Evolutionary conservation across 305 asterid species (phyloP), one percentile per base, ranked within the genome.

Genomic region (Rubia peregrina): DNA sequence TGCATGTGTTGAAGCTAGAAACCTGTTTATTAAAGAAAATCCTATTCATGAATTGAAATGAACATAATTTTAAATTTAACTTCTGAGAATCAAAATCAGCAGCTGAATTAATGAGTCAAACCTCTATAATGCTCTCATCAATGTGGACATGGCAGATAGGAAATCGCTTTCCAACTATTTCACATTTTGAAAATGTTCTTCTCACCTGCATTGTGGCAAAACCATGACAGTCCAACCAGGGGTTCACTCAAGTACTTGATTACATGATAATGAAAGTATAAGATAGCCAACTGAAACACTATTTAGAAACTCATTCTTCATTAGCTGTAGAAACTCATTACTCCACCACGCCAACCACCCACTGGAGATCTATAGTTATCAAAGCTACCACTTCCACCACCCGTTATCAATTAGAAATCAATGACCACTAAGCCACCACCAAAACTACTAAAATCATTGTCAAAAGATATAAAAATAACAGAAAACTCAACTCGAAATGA

Each of bases 91-190:
- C 22, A 49, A 33, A 36, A 9, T 33, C 13, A 19, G 41, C 19
- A 66, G 36, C 21, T 53, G 59, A 67, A n/a, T 30, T 53, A 21
- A 67, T 62, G 41, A 49, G 74, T 69, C 88, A 71, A 74, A 89
- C 97, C 96, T 91, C 98, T 77, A 92, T 87, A 69, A 86, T 78
- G 30, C 83, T 76, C 80, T 87, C 93, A 78, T 73, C 93, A 84
- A 90, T 46, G 78, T 90, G 88, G 75, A 90, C 98, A 82, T 86
- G 97, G 84, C 98, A 90, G 72, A 92, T 92, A 6, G 98, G 98
- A 78, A 92, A 92, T 69, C 98, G 91, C 67, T 80, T 85, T 69
- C 98, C 98, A 76, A 92, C 79, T 80, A 84, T 85, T 88, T 83
- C 89, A 70, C 93, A 88, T 64, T 83, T 87, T 64, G 91, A 79